These are phyloP conservation scores for Melaleuca quinquenervia DNA, from an alignment of 345 rosid genomes.

Conservation along the genomic window DNA sequence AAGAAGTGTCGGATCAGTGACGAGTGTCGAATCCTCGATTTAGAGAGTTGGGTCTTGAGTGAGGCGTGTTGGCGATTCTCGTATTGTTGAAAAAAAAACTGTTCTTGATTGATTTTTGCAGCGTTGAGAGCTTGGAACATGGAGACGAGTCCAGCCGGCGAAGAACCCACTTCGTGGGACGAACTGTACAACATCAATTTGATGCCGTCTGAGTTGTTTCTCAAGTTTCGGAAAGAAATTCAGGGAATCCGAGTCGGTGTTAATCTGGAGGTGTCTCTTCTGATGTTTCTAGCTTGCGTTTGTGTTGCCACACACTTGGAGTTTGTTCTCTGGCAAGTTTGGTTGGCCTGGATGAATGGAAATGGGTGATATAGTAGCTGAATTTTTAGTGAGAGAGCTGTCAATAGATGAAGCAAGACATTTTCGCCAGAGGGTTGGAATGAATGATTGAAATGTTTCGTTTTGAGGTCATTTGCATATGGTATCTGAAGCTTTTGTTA, in stretches of 20 bases:
- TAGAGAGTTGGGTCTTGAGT: too few relatives aligned
- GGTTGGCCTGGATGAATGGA: neutral
- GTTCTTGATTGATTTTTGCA: too few relatives aligned
- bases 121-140: too few relatives aligned
- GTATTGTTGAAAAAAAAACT: too few relatives aligned
- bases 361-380: neutral
- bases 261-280: neutral
- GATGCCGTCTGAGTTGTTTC: too few relatives aligned
- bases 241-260: neutral
- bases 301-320: neutral
- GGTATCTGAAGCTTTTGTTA: neutral
- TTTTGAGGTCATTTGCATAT: neutral
- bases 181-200: too few relatives aligned
- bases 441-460: neutral
- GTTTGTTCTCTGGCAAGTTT: neutral
- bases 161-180: too few relatives aligned
- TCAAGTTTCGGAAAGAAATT: too few relatives aligned
- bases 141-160: too few relatives aligned
- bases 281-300: neutral
- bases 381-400: neutral
- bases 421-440: neutral
- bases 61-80: too few relatives aligned
- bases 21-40: too few relatives aligned
- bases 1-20: too few relatives aligned
- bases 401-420: neutral